A percentile compares a stretch with the other conserved stretches of the same genome.
Evolutionary conservation across 805 yeast species (phyloP).

Genomic region (Wickerhamiella occidentalis): DNA sequence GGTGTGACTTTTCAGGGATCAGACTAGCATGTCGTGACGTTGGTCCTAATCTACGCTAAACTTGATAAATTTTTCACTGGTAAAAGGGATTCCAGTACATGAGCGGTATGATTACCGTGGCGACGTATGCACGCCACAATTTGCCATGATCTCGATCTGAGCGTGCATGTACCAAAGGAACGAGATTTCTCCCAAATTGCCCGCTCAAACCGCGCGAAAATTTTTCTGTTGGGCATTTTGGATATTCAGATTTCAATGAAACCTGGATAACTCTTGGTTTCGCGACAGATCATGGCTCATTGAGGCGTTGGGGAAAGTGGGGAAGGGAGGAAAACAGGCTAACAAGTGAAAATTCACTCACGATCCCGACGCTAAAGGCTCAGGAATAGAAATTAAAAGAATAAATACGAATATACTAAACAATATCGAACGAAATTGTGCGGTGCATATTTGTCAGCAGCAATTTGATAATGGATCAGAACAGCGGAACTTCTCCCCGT

Average conservation of each 20-base stretch:
- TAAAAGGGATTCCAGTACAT: not conserved
- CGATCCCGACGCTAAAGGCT: not conserved
- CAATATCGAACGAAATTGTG: not conserved
- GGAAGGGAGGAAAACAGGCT: not conserved
- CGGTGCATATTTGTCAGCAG: conserved; percentile 9
- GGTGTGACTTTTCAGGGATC: too few species aligned
- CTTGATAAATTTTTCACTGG: not conserved
- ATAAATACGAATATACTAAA: not conserved
- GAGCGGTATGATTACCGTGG: not conserved
- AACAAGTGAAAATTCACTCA: not conserved
- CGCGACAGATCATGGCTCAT: not conserved
- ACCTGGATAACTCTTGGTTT: not conserved
- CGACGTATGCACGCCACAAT: conserved; percentile 6
- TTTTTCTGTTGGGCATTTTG: not conserved
- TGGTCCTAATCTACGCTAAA: too few species aligned
- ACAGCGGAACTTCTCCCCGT: conserved; percentile 1
- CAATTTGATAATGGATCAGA: conserved; percentile 9
- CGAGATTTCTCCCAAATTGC: not conserved
- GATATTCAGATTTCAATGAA: not conserved
- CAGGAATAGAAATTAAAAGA: not conserved
- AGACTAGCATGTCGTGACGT: too few species aligned
- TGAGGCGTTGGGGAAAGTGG: conserved; percentile 6
- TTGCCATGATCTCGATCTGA: conserved; percentile 7
- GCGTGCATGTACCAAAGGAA: not conserved
- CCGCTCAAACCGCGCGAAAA: not conserved